Evolutionary conservation across 805 yeast genomes (phyloP), one percentile per base, ranked within the genome.

Genomic region (Candida piceae): DNA sequence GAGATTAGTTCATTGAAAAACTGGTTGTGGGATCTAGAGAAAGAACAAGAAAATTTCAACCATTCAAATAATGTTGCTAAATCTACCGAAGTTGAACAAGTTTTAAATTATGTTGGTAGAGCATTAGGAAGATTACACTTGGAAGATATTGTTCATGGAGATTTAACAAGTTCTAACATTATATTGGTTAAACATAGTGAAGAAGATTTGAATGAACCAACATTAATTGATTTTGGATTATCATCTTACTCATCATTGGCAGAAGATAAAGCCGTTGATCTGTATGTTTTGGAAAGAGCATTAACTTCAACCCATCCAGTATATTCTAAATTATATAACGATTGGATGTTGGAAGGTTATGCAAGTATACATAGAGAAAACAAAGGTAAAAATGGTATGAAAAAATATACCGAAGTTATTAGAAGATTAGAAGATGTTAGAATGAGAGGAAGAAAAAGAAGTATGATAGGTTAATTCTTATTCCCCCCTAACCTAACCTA

Each of bases 231-330:
- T 55, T 93, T 93, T 63, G 98, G 98, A 0, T 67, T 93, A 15
- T 84, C 95, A 2, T 77, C 88, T 10, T 78, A 78, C 39, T 78
- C 95, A 0, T 70, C 72, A 1, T 57, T 87, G 43, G 73, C 84
- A 0, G 98, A 93, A 51, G 97, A 90, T 53, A 88, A 86, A 59
- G 97, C 97, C 3, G 98, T 93, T n/a, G 98, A 93, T 58, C 60
- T 93, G 41, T 93, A 93, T 51, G 97, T 93, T 9, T 62, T 93
- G 42, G 98, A 93, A 60, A 68, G 97, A 50, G 97, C 98, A 0
- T 72, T 93, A 15, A 63, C 77, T 21, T 85, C 96, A 47, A 93
- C 98, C 1, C 98, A 93, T 60, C 90, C 97, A 0, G 69, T 70
- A 5, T 74, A 73, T 51, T 70, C 95, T 2, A 71, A 69, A 1